Base-by-base conservation (phyloP, 768 basidiomycete species). In the Cystobasidium tubakii region DNA sequence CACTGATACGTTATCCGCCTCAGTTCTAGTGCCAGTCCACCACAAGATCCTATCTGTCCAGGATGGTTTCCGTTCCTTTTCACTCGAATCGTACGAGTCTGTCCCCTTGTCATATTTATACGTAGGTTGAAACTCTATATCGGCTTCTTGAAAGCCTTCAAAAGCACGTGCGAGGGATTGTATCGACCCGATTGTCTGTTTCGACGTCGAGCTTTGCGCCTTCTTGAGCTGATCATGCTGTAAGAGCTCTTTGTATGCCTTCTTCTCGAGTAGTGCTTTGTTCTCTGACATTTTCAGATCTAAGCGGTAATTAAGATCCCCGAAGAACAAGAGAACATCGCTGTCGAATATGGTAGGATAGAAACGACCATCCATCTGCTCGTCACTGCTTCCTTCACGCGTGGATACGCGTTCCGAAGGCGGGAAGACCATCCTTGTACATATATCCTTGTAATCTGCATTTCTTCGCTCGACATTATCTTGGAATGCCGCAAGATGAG, bases 21-120 rank as follows among this genome's bases (percentile, higher is more conserved):
- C n/a, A 31, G 6, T n/a, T 7, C 33, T 44, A 7, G 23, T 3
- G 10, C 10, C 10, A 34, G 53, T 62, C 27, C 62, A 46, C 71
- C 75, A 80, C 0, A 81, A 62, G 25, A 81, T 78, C 13, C 81
- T 70, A 74, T 81, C 81, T 21, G 81, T 81, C 66, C 80, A 81
- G 25, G 80, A 79, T 23, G 81, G 79, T 34, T 77, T 76, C 7
- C 81, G 69, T 29, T 74, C 64, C n/a, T 74, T 76, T 55, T 81
- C 81, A 42, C 79, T 74, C 19, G 66, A 71, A 54, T 74, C 74
- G 31, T 36, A 76, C 0, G 74, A 75, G 0, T 77, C 74, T 53
- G 73, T 77, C 13, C 79, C 81, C 36, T 77, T 76, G 21, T 81
- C 75, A 63, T 78, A 81, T 67, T 80, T 80, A 76, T 78, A 81